phyloP scores from a whole-genome alignment of 2,329 filamentous ascomycete species.

The Talaromyces atroroseus region DNA sequence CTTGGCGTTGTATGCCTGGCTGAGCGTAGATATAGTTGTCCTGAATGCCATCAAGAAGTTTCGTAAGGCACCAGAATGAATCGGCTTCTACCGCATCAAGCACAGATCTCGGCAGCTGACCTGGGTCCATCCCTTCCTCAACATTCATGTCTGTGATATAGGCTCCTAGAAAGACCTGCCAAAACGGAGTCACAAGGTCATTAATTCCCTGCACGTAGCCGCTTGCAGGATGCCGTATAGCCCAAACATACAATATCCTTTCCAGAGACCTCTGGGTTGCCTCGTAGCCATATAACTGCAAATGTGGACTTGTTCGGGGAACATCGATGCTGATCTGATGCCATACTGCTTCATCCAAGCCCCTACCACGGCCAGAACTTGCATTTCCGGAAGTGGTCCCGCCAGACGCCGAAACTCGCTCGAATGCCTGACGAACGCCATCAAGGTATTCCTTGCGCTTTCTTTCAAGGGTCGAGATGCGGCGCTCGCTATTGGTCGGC shows the following conservation, averaged over 20 bases:
- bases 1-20: slow-evolving; percentile 92
- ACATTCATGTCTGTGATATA: slow-evolving; percentile 95
- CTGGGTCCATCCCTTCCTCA: slow-evolving; percentile 92
- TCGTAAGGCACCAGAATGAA: slow-evolving; percentile 97
- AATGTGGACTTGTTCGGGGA: slow-evolving; percentile 89
- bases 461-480: slow-evolving; percentile 81
- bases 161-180: slow-evolving; percentile 90
- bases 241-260: slow-evolving; percentile 94
- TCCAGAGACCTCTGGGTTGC: slow-evolving; percentile 92
- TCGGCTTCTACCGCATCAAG: slow-evolving; percentile 96
- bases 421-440: slow-evolving; percentile 68
- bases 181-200: slow-evolving; percentile 94
- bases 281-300: slow-evolving; percentile 91
- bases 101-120: slow-evolving; percentile 82
- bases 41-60: slow-evolving; percentile 96
- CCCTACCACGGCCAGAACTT: slow-evolving; percentile 56
- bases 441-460: slow-evolving; percentile 97
- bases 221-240: slow-evolving; percentile 91
- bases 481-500: slow-evolving; percentile 89
- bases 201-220: slow-evolving; percentile 99
- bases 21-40: slow-evolving; percentile 99
- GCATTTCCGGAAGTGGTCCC: slow-evolving; percentile 37
- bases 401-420: slow-evolving; percentile 44
- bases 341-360: slow-evolving; percentile 95
- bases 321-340: slow-evolving; percentile 99